phyloP scores from a whole-genome alignment of 805 yeast species.

The Wickerhamomyces hampshirensis region DNA sequence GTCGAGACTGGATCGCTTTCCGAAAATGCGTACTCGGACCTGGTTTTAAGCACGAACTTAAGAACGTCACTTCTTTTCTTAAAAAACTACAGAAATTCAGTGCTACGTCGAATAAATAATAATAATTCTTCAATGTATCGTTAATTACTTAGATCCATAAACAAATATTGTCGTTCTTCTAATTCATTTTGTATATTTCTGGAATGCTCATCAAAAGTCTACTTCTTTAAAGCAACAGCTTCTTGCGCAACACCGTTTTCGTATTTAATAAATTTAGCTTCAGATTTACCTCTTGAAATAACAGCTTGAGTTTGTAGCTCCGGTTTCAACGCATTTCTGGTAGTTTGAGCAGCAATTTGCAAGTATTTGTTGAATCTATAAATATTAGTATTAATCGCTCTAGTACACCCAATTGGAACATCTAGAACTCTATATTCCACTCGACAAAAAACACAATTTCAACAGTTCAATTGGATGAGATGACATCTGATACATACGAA shows the following conservation, averaged over 20 bases:
- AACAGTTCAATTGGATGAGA: background rate
- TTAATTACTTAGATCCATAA: background rate
- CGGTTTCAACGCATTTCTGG: conserved; percentile 84
- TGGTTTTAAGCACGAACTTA: no score
- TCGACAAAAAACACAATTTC: no score
- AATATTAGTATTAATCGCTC: no score
- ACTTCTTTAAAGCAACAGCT: conserved; percentile 29
- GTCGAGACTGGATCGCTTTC: no score
- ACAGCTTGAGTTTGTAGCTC: conserved; percentile 69
- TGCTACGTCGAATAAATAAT: no score
- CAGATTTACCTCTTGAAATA: conserved; percentile 67
- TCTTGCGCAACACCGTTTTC: conserved; percentile 56
- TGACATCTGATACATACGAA: conserved; percentile 42
- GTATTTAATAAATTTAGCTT: conserved; percentile 66
- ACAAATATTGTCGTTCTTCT: background rate
- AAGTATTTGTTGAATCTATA: conserved; percentile 78
- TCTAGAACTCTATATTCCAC: background rate
- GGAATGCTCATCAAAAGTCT: no score
- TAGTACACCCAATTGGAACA: conserved; percentile 7
- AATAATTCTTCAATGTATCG: background rate
- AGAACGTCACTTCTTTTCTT: no score
- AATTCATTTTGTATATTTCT: no score
- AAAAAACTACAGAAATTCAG: no score
- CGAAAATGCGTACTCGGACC: no score
- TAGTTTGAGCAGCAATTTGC: conserved; percentile 83